phyloP scores from a whole-genome alignment of 306 rosid genomes.

The Rosa multiflora region DNA sequence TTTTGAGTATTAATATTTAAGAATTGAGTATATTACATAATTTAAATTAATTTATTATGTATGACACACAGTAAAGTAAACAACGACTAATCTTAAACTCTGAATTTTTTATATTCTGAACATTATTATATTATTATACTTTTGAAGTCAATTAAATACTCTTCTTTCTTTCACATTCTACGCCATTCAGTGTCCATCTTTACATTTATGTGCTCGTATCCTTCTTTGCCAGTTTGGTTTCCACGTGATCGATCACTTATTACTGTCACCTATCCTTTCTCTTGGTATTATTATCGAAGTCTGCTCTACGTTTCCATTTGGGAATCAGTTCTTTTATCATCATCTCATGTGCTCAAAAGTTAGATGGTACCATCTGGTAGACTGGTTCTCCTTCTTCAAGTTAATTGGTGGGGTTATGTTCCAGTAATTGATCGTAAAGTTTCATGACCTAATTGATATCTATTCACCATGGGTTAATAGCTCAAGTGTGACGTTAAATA shows the following conservation, averaged over 20 bases:
- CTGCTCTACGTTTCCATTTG: not conserved
- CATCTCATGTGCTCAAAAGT: not conserved
- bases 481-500: no score
- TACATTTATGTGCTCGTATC: not conserved
- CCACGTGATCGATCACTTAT: not conserved
- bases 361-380: not conserved
- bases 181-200: not conserved
- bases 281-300: not conserved
- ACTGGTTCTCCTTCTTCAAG: not conserved
- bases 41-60: no score
- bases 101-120: no score
- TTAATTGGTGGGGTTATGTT: not conserved
- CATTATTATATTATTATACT: not conserved
- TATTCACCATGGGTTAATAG: no score
- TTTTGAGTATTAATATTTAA: no score
- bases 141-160: not conserved
- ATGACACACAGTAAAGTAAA: no score
- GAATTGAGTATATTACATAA: no score
- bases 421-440: not conserved
- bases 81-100: no score
- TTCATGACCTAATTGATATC: not conserved
- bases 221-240: not conserved
- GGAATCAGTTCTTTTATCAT: not conserved
- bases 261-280: not conserved
- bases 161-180: not conserved